Evolutionary conservation across 306 rosid genomes (phyloP), one percentile per base, ranked within the genome.

Genomic region (Prunus mira): DNA sequence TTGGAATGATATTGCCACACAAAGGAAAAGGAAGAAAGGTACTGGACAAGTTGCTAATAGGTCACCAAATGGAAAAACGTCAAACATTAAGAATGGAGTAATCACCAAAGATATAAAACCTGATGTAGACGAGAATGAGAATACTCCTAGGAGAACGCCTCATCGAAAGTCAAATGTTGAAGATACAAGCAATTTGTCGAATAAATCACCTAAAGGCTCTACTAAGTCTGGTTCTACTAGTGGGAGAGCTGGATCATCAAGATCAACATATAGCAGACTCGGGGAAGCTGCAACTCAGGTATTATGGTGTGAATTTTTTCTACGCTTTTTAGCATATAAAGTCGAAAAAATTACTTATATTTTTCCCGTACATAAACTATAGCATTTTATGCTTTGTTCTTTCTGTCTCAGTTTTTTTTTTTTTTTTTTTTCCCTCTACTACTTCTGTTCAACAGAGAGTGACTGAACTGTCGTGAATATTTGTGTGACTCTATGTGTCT

Each of bases 281-380:
- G 90, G 93, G 71, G 91, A 88, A 77, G 88, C 85, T 65, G 88
- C 43, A 72, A 82, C 88, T 78, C 89, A 96, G 99, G 99, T 96
- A 88, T 30, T 34, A 72, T 70, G 69, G 12, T 78, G 30, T 41
- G 70, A 49, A 72, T 64, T 72, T 19, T 75, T 61, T 38, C 20
- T n/a, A 25, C 22, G 64, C 22, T 79, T 51, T 41, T 28, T 79
- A 38, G 73, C 74, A 74, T 81, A 71, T 14, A 28, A 78, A 54
- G 81, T 69, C 15, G 43, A 27, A 62, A 70, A 14, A 12, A 11
- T 9, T 72, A n/a, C 46, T 20, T 28, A 0, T 57, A 28, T 56
- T 56, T 38, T 30, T 15, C 34, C 34, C 18, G 3, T 6, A 12
- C 34, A 22, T 43, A 20, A 20, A n/a, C 9, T 32, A n/a, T 67